Conservation (phyloP, 2,329 filamentous ascomycete species). For the Elsinoe arachidis region DNA sequence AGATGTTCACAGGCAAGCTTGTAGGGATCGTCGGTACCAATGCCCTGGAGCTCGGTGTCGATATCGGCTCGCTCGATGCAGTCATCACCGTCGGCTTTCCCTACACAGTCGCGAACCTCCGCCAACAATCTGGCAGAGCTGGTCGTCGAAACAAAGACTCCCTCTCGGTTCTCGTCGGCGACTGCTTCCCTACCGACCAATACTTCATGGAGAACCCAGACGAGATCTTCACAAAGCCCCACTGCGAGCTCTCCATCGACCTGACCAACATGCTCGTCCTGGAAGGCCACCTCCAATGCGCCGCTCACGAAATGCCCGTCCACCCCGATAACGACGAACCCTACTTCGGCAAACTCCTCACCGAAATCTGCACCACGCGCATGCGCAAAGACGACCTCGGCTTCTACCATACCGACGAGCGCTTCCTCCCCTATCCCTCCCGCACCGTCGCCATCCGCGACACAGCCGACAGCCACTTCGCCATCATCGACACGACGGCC, state of each 20-base stretch:
- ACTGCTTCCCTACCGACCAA: slow-evolving; percentile 84
- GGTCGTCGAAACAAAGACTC: slow-evolving; percentile 90
- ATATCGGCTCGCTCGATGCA: slow-evolving; percentile 88
- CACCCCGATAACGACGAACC: slow-evolving; percentile 61
- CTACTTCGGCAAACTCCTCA: slow-evolving; percentile 72
- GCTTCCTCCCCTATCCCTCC: slow-evolving; percentile 78
- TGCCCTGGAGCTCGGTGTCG: slow-evolving; percentile 85
- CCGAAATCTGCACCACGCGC: slow-evolving; percentile 62
- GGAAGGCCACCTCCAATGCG: slow-evolving; percentile 92
- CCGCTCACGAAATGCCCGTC: slow-evolving; percentile 90
- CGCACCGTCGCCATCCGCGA: slow-evolving; percentile 81
- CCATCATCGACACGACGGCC: slow-evolving; percentile 80
- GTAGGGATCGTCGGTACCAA: slow-evolving; percentile 90
- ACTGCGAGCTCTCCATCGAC: slow-evolving; percentile 82
- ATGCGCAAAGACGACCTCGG: slow-evolving; percentile 65
- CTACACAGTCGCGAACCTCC: slow-evolving; percentile 86
- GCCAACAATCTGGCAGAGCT: slow-evolving; percentile 89
- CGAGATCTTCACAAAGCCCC: slow-evolving; percentile 85
- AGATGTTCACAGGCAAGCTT: slow-evolving; percentile 95
- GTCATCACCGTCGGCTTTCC: slow-evolving; percentile 93
- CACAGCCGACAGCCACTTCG: slow-evolving; percentile 85
- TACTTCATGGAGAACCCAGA: slow-evolving; percentile 96
- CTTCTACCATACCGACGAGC: slow-evolving; percentile 82
- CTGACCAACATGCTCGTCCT: slow-evolving; percentile 83
- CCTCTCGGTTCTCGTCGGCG: slow-evolving; percentile 78